Evolutionary conservation across 2,329 filamentous ascomycete genomes (phyloP).

Genomic region (Fusarium sp.): DNA sequence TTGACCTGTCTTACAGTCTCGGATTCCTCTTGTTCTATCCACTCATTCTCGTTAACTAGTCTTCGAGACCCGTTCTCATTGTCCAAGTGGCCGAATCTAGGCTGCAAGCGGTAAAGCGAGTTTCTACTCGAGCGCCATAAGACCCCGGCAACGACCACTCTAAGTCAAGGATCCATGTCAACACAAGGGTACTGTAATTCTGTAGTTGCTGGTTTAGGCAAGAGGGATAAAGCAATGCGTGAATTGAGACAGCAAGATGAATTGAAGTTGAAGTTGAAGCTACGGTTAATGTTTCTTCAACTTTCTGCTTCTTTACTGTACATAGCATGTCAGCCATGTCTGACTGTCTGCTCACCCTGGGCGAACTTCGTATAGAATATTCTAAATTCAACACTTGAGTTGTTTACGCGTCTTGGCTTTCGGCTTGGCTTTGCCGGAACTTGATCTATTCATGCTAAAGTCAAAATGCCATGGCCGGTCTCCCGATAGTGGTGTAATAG

Average conservation of each 20-base stretch:
- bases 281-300: not conserved
- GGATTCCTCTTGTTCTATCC: slow-evolving; percentile 21
- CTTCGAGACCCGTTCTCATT: slow-evolving; percentile 19
- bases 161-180: slow-evolving; percentile 27
- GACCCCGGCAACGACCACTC: slow-evolving; percentile 24
- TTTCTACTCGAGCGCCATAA: slow-evolving; percentile 5
- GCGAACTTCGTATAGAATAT: slow-evolving; percentile 7
- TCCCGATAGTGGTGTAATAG: slow-evolving; percentile 40
- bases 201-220: slow-evolving; percentile 30
- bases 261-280: not conserved
- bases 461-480: slow-evolving; percentile 24
- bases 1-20: slow-evolving; percentile 8
- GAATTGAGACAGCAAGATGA: slow-evolving; percentile 4
- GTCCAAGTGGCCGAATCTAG: slow-evolving; percentile 19
- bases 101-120: slow-evolving; percentile 29
- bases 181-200: slow-evolving; percentile 30
- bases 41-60: slow-evolving; percentile 8
- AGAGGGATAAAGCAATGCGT: slow-evolving; percentile 13
- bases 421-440: slow-evolving; percentile 26
- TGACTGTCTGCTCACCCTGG: not conserved
- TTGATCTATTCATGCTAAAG: slow-evolving; percentile 35
- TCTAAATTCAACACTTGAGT: not conserved
- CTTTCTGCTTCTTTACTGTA: not conserved
- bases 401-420: slow-evolving; percentile 27
- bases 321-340: not conserved